These are phyloP conservation scores for Tetrahymena thermophila DNA, from an alignment of 73 alveolate genomes.

Conservation along the genomic window DNA sequence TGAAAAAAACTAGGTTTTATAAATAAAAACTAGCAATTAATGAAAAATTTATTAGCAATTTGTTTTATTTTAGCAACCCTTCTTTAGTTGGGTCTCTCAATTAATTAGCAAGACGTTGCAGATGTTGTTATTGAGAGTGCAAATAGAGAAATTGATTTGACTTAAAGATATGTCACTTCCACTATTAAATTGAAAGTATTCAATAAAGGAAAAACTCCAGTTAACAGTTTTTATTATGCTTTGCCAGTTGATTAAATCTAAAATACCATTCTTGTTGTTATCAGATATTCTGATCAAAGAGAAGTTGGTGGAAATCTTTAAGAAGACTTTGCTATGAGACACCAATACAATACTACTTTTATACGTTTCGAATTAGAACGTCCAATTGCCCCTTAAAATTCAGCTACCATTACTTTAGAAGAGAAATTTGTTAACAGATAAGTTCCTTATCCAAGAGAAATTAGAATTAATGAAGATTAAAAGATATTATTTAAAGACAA, in stretches of 20 bases:
- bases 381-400: conserved; percentile 9
- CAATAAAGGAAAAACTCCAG: conserved; percentile 27
- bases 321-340: conserved; percentile 17
- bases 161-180: conserved; percentile 8
- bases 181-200: neutral
- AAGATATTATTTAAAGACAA: conserved; percentile 62
- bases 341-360: conserved; percentile 21
- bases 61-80: neutral
- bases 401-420: conserved; percentile 1
- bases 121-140: conserved; percentile 9
- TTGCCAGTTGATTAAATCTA: conserved; percentile 20
- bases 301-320: conserved; percentile 1
- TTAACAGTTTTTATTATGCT: conserved; percentile 30
- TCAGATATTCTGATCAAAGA: conserved; percentile 11
- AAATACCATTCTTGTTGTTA: neutral
- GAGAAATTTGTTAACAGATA: conserved; percentile 36
- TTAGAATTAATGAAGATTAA: conserved; percentile 76
- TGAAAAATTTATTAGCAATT: neutral
- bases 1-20: neutral
- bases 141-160: conserved; percentile 20
- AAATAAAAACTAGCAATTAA: neutral
- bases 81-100: neutral
- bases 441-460: conserved; percentile 67
- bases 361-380: conserved; percentile 12
- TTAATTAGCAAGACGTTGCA: neutral